These are phyloP conservation scores for Kurtzmaniella cleridarum DNA, from an alignment of 805 yeast genomes.

Conservation along the genomic window DNA sequence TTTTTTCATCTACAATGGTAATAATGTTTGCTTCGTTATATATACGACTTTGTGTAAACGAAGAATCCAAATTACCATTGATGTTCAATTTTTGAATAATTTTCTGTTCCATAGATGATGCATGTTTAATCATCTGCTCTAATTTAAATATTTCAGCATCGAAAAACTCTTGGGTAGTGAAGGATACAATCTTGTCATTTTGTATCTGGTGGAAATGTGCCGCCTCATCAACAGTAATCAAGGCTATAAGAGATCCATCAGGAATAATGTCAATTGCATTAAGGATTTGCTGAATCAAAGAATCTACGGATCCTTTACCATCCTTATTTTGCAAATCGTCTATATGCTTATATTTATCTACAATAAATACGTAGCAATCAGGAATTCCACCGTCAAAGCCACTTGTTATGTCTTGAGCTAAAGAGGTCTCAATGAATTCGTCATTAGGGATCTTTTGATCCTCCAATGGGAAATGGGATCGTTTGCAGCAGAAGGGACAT, in stretches of 20 bases:
- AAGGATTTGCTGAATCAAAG: conserved; percentile 5
- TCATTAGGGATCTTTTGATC: conserved; percentile 9
- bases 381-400: conserved; percentile 6
- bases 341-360: conserved; percentile 27
- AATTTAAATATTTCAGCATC: conserved; percentile 1
- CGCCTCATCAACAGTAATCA: conserved; percentile 24
- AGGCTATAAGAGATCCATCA: conserved; percentile 13
- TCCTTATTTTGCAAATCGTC: conserved; percentile 13
- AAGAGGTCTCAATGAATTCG: conserved; percentile 21
- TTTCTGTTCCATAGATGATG: background rate
- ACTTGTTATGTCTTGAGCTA: conserved; percentile 22
- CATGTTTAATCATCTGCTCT: background rate
- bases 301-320: background rate
- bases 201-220: conserved; percentile 18
- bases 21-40: background rate
- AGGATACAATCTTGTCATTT: background rate
- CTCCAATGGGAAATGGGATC: conserved; percentile 11
- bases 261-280: conserved; percentile 12
- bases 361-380: conserved; percentile 16
- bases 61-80: background rate
- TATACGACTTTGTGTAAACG: background rate
- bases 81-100: background rate
- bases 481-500: conserved; percentile 32
- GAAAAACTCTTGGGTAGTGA: conserved; percentile 5
- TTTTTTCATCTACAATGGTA: background rate